Conservation (phyloP, 129 eudicot species). For the Erigeron canadensis region DNA sequence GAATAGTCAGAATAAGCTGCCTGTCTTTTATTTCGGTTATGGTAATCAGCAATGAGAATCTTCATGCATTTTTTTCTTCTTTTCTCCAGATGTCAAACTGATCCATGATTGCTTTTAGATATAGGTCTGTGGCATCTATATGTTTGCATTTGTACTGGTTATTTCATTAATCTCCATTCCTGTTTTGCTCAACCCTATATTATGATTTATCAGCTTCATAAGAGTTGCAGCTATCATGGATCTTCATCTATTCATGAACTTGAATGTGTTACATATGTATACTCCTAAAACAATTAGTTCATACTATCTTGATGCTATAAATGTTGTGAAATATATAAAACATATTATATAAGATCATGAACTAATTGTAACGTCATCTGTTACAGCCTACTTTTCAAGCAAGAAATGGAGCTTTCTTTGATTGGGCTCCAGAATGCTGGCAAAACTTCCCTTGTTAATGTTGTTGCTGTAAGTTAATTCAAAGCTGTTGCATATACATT, state of each 20-base stretch:
- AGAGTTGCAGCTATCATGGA: too few species aligned
- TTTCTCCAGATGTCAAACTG: too few species aligned
- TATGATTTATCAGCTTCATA: too few species aligned
- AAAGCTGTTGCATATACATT: constrained; percentile 7
- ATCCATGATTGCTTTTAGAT: too few species aligned
- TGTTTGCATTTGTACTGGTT: too few species aligned
- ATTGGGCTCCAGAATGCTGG: constrained; percentile 99
- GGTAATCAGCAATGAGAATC: too few species aligned
- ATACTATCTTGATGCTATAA: background rate
- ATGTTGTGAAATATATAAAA: background rate
- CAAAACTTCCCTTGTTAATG: constrained; percentile 96
- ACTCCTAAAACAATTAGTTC: background rate
- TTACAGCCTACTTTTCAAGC: constrained; percentile 97
- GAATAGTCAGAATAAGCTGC: too few species aligned
- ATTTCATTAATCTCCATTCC: too few species aligned
- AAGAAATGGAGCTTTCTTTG: constrained; percentile 98
- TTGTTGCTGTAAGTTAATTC: constrained; percentile 79
- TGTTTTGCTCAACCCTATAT: too few species aligned
- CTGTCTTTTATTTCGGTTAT: too few species aligned
- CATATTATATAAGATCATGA: background rate
- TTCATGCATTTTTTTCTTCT: too few species aligned
- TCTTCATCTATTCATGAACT: background rate
- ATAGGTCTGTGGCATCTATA: too few species aligned
- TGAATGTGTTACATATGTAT: background rate
- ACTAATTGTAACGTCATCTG: constrained; percentile 13